Evolutionary conservation across 352 stramenopile species (phyloP).

Genomic region (Globisporangium cylindrosporum): DNA sequence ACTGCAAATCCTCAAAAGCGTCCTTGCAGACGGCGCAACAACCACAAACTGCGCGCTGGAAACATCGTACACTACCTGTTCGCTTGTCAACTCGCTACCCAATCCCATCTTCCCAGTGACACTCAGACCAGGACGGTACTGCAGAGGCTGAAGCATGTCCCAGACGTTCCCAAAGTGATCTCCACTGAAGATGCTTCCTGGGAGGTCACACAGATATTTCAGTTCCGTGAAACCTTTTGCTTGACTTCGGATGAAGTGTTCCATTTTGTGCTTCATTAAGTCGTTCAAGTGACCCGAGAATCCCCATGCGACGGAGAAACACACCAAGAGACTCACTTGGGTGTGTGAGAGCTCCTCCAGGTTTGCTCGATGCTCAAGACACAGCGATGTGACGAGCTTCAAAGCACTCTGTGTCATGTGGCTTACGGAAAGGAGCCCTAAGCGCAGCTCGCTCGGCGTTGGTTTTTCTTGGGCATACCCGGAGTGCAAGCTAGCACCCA

Average conservation of each 20-base stretch:
- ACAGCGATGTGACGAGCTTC: constrained; percentile 30
- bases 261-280: constrained; percentile 38
- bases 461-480: not conserved
- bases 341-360: constrained; percentile 28
- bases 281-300: constrained; percentile 44
- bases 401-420: constrained; percentile 39
- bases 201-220: constrained; percentile 30
- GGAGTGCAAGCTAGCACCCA: not conserved
- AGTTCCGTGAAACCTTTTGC: constrained; percentile 35
- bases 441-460: constrained; percentile 5
- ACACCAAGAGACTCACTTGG: constrained; percentile 31
- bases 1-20: constrained; percentile 35
- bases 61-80: constrained; percentile 26
- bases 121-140: constrained; percentile 3
- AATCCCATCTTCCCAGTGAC: not conserved
- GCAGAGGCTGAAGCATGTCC: constrained; percentile 19
- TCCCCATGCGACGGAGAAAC: constrained; percentile 52
- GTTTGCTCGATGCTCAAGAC: constrained; percentile 34
- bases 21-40: constrained; percentile 20
- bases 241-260: constrained; percentile 38
- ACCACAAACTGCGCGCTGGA: constrained; percentile 36
- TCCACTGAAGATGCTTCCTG: constrained; percentile 32
- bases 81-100: not conserved
- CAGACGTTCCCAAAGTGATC: constrained; percentile 39
- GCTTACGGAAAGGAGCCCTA: constrained; percentile 44